Percentiles rank a stretch among this genome's conserved stretches.
These are phyloP conservation scores for Limnanthes douglasii DNA, from an alignment of 345 rosid species.

Conservation along the genomic window DNA sequence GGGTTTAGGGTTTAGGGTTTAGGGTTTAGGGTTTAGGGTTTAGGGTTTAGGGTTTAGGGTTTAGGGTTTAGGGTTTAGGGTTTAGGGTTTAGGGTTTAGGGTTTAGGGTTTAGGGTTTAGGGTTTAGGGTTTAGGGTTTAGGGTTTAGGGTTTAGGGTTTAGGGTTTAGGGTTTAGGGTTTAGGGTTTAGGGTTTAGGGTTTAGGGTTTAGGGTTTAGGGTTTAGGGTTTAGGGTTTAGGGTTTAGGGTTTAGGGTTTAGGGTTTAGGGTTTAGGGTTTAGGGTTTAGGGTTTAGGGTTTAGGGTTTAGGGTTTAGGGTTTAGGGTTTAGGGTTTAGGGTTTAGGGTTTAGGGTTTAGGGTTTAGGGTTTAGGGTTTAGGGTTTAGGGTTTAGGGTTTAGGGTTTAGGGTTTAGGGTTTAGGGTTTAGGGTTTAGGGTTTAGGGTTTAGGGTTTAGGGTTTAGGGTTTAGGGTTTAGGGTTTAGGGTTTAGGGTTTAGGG, in stretches of 20 bases:
- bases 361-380: too few species aligned
- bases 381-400: too few species aligned
- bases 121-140: neutral
- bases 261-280: neutral
- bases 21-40: neutral
- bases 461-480: neutral
- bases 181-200: neutral
- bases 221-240: neutral
- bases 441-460: neutral
- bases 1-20: constrained; percentile 6
- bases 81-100: neutral
- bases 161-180: neutral
- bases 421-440: neutral
- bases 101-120: neutral
- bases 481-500: neutral
- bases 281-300: too few species aligned
- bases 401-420: neutral
- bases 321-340: too few species aligned
- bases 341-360: too few species aligned
- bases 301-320: too few species aligned
- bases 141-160: neutral
- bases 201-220: neutral
- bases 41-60: constrained; percentile 17
- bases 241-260: neutral
- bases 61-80: too few species aligned